Conservation (phyloP, 257 asterid genomes). For the Penstemon barbatus region DNA sequence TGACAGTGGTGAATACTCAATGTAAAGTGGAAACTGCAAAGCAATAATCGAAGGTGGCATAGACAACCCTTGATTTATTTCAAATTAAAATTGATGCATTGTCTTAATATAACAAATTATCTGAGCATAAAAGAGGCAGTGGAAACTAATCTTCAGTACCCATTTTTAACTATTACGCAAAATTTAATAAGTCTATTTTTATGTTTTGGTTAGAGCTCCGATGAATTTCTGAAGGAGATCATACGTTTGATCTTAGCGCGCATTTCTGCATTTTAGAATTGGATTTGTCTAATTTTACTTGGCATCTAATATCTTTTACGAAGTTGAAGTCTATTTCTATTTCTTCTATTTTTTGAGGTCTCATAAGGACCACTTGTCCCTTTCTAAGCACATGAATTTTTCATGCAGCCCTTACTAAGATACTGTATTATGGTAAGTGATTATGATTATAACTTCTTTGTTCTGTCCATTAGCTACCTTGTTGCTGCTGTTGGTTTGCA, state of each 20-base stretch:
- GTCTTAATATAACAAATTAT: too few relatives aligned
- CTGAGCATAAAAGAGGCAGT: background rate
- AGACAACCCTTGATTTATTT: background rate
- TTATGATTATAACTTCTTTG: slow-evolving; percentile 23
- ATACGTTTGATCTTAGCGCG: too few relatives aligned
- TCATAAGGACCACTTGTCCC: background rate
- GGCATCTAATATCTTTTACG: background rate
- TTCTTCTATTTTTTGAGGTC: background rate
- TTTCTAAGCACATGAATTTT: background rate
- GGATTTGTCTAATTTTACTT: too few relatives aligned
- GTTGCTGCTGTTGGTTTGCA: slow-evolving; percentile 89
- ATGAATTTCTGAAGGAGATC: slow-evolving; percentile 11
- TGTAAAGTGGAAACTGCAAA: background rate
- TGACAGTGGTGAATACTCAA: background rate
- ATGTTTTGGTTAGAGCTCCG: slow-evolving; percentile 12
- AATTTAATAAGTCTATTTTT: background rate
- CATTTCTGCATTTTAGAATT: too few relatives aligned
- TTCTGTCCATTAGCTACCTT: slow-evolving; percentile 57
- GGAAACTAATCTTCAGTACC: slow-evolving; percentile 1
- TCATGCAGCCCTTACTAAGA: background rate
- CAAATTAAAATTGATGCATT: too few relatives aligned
- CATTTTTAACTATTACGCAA: background rate
- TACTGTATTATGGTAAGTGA: slow-evolving; percentile 11
- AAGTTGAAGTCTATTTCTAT: background rate
- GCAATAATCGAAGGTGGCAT: background rate